Evolutionary conservation across 331 rosid species (phyloP).

Genomic region (Acacia concinna): DNA sequence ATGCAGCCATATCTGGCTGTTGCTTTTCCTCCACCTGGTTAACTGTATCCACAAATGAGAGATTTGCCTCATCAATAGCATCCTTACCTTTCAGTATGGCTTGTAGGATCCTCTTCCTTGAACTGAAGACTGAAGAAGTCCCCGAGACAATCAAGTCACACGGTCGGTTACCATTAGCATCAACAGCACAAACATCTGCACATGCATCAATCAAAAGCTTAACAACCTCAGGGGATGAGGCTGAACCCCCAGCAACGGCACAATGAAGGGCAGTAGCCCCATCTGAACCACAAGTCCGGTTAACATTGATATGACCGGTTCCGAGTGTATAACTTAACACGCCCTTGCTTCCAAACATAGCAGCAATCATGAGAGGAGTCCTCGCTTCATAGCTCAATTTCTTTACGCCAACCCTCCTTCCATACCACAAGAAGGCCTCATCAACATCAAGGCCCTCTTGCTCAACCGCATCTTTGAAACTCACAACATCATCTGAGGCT

Average conservation of each 20-base stretch:
- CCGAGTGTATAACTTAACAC: conserved; percentile 58
- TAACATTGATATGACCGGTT: conserved; percentile 61
- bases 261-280: conserved; percentile 82
- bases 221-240: conserved; percentile 55
- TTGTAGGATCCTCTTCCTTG: conserved; percentile 48
- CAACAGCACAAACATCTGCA: conserved; percentile 52
- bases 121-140: conserved; percentile 30
- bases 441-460: conserved; percentile 53
- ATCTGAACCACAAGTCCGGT: conserved; percentile 61
- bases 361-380: conserved; percentile 83
- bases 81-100: conserved; percentile 46
- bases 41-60: conserved; percentile 36
- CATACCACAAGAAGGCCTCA: conserved; percentile 77
- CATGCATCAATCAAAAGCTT: conserved; percentile 68
- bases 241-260: conserved; percentile 75
- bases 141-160: conserved; percentile 48
- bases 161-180: conserved; percentile 56
- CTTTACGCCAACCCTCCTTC: conserved; percentile 70
- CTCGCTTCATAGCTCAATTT: conserved; percentile 68
- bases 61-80: conserved; percentile 29
- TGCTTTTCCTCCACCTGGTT: conserved; percentile 37
- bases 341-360: conserved; percentile 74
- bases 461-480: conserved; percentile 64
- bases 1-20: conserved; percentile 32
- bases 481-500: conserved; percentile 56